Conservation (phyloP, 176 grass and related monocot species). For the Phragmites australis region DNA sequence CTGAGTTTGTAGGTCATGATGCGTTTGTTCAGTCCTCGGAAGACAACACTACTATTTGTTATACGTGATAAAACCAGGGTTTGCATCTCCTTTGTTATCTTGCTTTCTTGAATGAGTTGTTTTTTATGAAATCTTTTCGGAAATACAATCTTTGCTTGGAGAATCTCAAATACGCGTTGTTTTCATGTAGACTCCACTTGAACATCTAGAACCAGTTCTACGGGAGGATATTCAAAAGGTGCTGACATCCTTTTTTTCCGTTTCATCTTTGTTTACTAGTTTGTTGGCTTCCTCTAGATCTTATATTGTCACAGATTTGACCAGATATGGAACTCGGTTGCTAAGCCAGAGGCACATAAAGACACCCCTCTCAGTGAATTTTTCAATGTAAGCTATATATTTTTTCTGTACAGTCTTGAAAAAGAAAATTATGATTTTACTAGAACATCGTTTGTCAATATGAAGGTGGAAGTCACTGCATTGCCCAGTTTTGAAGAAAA, state of each 20-base stretch:
- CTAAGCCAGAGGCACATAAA: constrained; percentile 90
- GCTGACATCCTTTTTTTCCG: constrained; percentile 13
- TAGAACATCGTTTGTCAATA: constrained; percentile 31
- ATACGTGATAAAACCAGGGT: constrained; percentile 98
- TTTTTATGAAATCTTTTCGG: constrained; percentile 10
- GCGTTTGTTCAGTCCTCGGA: constrained; percentile 79
- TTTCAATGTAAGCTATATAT: constrained; percentile 67
- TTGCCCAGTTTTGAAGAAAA: constrained; percentile 97
- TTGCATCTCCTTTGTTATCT: constrained; percentile 29
- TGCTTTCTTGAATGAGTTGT: constrained; percentile 33
- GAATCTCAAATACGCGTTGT: constrained; percentile 35
- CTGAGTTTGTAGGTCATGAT: constrained; percentile 81
- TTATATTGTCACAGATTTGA: constrained; percentile 48
- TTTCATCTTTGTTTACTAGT: constrained; percentile 27
- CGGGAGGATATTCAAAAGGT: constrained; percentile 99
- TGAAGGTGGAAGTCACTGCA: constrained; percentile 88
- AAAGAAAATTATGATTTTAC: constrained; percentile 13
- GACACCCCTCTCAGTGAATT: constrained; percentile 89
- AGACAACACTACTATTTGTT: constrained; percentile 81
- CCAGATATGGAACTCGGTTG: constrained; percentile 94
- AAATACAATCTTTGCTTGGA: constrained; percentile 12
- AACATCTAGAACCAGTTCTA: constrained; percentile 89
- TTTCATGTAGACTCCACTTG: constrained; percentile 83
- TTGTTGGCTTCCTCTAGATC: constrained; percentile 22
- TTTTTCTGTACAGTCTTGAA: background rate